Base-by-base conservation (phyloP, 768 basidiomycete genomes). In the Leccinellum albellum region DNA sequence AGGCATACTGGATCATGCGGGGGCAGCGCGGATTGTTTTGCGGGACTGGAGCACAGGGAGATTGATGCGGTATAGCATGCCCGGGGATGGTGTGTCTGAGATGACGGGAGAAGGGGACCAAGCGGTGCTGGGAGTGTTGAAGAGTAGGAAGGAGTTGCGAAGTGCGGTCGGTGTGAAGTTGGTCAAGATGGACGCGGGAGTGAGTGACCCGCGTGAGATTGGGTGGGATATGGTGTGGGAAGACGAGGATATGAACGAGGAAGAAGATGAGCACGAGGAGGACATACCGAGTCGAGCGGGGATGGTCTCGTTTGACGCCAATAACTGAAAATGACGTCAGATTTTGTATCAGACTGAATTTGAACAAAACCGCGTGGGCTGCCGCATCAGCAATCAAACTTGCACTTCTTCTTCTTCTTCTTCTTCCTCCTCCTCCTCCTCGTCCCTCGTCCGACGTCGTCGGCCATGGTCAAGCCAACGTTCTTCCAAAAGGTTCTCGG, bases 31-130 rank as follows among this genome's bases (percentile, higher is more conserved):
- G 21, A 78, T 88, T 57, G 78, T 97, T 35, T 78, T 97, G 45
- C 84, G 88, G 10, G 93, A 96, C 74, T 97, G 94, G 94, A 83
- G 78, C 57, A 79, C 78, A 7, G 87, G 88, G 52, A 86, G 82
- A 60, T 78, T 96, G 64, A 80, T 84, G 24, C 82, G 88, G 58
- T 94, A 89, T 73, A 84, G 88, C 6, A 71, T 77, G 49, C 87
- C 88, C 1, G 75, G 80, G 3, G 47, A 70, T 0, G 49, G 71
- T 0, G 49, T 61, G 7, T 20, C 58, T 32, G 49, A 17, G 4
- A 62, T 61, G 28, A 28, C 61, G 60, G 17, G 45, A 55, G 58
- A 68, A 26, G 75, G 72, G 23, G 84, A 90, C 69, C 78, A 75
- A 21, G 64, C 63, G 26, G 76, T 87, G 35, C 70, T 94, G 55